These are phyloP conservation scores for Blastocladiella emersonii DNA, from an alignment of 371 early-diverging fungal genomes.

Conservation along the genomic window DNA sequence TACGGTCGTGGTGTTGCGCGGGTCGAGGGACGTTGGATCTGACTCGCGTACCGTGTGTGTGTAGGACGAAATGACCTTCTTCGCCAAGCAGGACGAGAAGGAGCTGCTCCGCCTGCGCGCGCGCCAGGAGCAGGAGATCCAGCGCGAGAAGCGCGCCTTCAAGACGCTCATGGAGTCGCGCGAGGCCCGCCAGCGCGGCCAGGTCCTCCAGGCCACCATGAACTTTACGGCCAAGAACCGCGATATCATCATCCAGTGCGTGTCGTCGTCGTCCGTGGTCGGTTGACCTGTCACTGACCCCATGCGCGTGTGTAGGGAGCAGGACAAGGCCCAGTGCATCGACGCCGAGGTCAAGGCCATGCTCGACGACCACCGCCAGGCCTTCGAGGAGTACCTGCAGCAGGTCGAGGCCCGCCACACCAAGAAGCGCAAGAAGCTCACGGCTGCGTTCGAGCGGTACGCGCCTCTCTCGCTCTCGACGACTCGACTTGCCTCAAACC, in stretches of 20 bases:
- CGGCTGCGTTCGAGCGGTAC: conserved; percentile 18
- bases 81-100: not conserved
- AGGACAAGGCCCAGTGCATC: conserved; percentile 11
- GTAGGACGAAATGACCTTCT: not conserved
- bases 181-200: not conserved
- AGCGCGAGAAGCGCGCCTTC: not conserved
- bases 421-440: conserved; percentile 16
- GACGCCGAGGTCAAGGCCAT: conserved; percentile 6
- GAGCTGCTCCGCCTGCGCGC: not conserved
- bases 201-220: not conserved
- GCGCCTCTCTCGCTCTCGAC: too few relatives aligned
- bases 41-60: not conserved
- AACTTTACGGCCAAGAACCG: conserved; percentile 4
- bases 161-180: not conserved
- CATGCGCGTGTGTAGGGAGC: too few relatives aligned
- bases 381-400: conserved; percentile 11
- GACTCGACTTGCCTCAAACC: too few relatives aligned
- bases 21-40: not conserved
- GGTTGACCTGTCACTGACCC: not conserved
- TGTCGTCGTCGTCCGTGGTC: too few relatives aligned
- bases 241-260: conserved; percentile 4
- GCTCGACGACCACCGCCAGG: conserved; percentile 8
- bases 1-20: not conserved
- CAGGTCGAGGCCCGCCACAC: conserved; percentile 16
- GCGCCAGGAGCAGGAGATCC: not conserved